Percentiles rank a stretch among this genome's conserved stretches.
These are phyloP conservation scores for Trametes pubescens DNA, from an alignment of 1,284 basidiomycete genomes.

Conservation along the genomic window DNA sequence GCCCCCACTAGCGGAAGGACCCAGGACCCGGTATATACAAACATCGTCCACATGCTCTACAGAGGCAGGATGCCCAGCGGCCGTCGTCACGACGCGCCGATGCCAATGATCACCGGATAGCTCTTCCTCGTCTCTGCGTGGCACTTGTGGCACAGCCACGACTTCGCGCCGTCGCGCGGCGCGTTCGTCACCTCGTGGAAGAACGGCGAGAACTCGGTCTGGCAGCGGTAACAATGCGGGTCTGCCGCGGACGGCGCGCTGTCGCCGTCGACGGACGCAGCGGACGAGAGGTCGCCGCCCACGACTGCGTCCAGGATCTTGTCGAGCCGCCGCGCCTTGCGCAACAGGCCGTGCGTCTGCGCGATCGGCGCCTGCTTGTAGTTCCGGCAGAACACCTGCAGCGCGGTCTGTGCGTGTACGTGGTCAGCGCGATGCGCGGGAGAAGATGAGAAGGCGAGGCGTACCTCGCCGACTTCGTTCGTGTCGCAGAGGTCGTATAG, in stretches of 20 bases:
- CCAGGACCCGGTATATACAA: constrained; percentile 14
- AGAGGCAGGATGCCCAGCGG: constrained; percentile 1
- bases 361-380: constrained; percentile 83
- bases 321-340: constrained; percentile 87
- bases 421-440: not conserved
- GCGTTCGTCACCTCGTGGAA: constrained; percentile 44
- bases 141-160: constrained; percentile 67
- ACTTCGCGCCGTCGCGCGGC: constrained; percentile 28
- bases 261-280: constrained; percentile 27
- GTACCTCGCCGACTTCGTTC: constrained; percentile 82
- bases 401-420: constrained; percentile 66
- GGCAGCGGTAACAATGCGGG: constrained; percentile 47
- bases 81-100: constrained; percentile 31
- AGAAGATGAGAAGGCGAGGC: constrained; percentile 28
- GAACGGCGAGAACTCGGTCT: constrained; percentile 50
- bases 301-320: constrained; percentile 53
- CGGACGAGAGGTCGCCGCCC: constrained; percentile 23
- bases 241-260: constrained; percentile 30
- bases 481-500: constrained; percentile 87
- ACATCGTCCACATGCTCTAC: not conserved
- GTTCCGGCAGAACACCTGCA: constrained; percentile 84
- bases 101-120: constrained; percentile 35
- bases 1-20: constrained; percentile 30
- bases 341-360: constrained; percentile 82
- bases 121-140: constrained; percentile 47